Evolutionary conservation across 148 eudicot genomes (phyloP).

Genomic region (Rhododendron mucronatum): DNA sequence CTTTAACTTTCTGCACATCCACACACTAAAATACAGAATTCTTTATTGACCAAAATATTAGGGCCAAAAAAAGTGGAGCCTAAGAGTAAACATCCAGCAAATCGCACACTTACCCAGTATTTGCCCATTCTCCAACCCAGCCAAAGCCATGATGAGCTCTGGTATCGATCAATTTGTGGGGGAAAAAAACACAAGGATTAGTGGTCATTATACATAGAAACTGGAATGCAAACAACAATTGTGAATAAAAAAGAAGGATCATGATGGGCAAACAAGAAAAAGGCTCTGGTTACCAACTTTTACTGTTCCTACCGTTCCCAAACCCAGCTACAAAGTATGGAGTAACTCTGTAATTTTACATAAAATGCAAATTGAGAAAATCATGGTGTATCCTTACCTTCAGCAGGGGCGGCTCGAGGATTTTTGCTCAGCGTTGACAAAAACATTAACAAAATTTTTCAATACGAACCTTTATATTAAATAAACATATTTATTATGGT

Average conservation of each 20-base stretch:
- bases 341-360: background rate
- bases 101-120: slow-evolving; percentile 57
- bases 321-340: background rate
- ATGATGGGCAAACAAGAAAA: background rate
- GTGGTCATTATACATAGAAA: slow-evolving; percentile 1
- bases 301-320: background rate
- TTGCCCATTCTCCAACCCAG: slow-evolving; percentile 99
- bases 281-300: background rate
- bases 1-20: background rate
- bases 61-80: background rate
- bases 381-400: slow-evolving; percentile 1
- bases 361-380: slow-evolving; percentile 8
- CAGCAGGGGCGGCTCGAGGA: background rate
- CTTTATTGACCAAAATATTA: background rate
- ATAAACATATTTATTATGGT: background rate
- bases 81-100: background rate
- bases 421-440: background rate
- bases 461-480: too few species aligned
- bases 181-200: slow-evolving; percentile 13
- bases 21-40: background rate
- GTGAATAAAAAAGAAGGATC: background rate
- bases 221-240: background rate
- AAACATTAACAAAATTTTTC: too few species aligned
- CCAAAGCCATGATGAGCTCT: slow-evolving; percentile 99
- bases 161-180: slow-evolving; percentile 14